Base-by-base conservation (phyloP, 2,329 filamentous ascomycete genomes). In the Hypomyces perniciosus region DNA sequence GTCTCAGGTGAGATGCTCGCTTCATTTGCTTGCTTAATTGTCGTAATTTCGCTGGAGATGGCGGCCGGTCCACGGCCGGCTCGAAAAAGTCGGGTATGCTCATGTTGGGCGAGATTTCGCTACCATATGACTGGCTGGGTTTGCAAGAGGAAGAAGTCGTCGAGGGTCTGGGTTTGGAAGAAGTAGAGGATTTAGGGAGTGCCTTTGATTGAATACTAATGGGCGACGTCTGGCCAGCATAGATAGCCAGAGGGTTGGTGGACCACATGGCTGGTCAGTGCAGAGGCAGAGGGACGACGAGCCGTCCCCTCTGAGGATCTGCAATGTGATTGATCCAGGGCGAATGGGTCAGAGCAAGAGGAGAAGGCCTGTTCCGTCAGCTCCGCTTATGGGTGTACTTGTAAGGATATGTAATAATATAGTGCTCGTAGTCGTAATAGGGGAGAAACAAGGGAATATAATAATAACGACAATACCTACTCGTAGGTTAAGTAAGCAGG, bases 1-100 rank as follows among this genome's bases (percentile, higher is more conserved):
- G 60, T 51, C 66, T 65, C 40, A 68, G 57, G 46, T 72, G 68
- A 27, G 79, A 78, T 27, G 73, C 71, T 60, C 74, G 72, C 64
- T 76, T 81, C 73, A 81, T 76, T 65, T 83, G 77, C 62, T 77
- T 76, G 63, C 72, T 81, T 47, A 83, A 70, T 52, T 78, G 78
- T 57, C 80, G 76, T 58, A 83, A 74, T 54, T 74, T 74, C 59
- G 80, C 76, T 29, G 81, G 79, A 33, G 81, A 84, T 0, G 81
- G 80, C 38, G 81, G 80, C 13, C 78, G 78, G 58, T 84, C 79
- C 50, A 84, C 67, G 54, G 81, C 75, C 44, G 81, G 79, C 52
- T 77, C 79, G 51, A 84, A 65, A 48, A 79, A 69, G 52, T 78
- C 74, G 52, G 46, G 39, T 33, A 42, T 40, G 31, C 40, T 47